Base-by-base conservation (phyloP, 164 flowering plant genomes). In the Pachysandra terminalis region DNA sequence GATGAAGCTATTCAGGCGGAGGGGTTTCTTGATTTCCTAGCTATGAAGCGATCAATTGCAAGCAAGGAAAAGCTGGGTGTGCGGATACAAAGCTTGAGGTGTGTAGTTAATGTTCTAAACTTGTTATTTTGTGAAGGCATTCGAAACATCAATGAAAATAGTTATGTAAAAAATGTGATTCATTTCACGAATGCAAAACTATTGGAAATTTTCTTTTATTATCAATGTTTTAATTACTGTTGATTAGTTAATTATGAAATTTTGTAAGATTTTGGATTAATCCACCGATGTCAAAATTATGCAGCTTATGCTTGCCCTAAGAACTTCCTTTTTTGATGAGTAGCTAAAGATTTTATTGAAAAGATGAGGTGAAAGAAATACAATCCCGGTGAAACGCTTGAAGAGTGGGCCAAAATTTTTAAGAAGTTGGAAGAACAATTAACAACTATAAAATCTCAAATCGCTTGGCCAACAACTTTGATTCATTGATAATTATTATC, bases 71-170 rank as follows among this genome's bases (percentile, higher is more conserved):
- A 71, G 69, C 95, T 95, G 59, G 83, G 88, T 41, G 77, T 95
- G 49, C 90, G 91, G 35, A 83, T 94, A 74, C 91, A 85, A 62
- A 85, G 80, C 78, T 81, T 94, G 73, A 87, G 90, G 96, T 94
- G 81, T 55, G 90, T 76, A 48, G n/a, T 65, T 9, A 28, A 26
- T 70, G 32, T 51, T 64, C 54, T 15, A 8, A 21, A 9, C 1
- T 64, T 45, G 6, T 5, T 10, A 45, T 45, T 32, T 32, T 7
- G 10, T 1, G 17, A 15, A 45, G 17, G 17, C 51, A 45, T 45
- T 5, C 1, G 17, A 45, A 45, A 5, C 4, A 45, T 45, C 15
- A 45, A 15, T 45, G 17, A 45, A 45, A n/a, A n/a, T n/a, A n/a
- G n/a, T n/a, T 45, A 10, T 10, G 51, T 45, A 10, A 45, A 45